Base-by-base conservation (phyloP, 2,329 filamentous ascomycete genomes). In the Pseudogymnoascus destructans region DNA sequence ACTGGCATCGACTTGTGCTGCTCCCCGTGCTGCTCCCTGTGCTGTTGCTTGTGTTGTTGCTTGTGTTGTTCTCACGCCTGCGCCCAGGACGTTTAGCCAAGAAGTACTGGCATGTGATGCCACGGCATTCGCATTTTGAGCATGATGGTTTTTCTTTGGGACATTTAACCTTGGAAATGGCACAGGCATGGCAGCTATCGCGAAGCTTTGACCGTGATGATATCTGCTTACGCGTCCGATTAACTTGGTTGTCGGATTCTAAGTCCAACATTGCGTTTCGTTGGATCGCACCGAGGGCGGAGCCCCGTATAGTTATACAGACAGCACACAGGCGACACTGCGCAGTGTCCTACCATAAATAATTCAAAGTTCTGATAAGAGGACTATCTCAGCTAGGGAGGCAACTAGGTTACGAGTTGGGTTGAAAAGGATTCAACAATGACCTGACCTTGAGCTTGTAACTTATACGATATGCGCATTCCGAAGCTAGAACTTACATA, bases 101-200 rank as follows among this genome's bases (percentile, higher is more conserved):
- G 55, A 69, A 60, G 60, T 71, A 73, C 36, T 69, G 61, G 60
- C 70, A 72, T 5, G 59, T 35, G 9, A 66, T 59, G 23, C 64
- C 65, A 49, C 67, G 62, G 36, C 65, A 67, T 32, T 61, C 60
- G 61, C 71, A 72, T 57, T 70, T 66, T 5, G 66, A 64, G 56
- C 71, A 73, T 35, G 64, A 64, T 32, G 70, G 70, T 55, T 69
- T 70, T 58, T 70, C 67, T 54, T 70, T 67, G 58, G 59, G 54
- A 60, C 69, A 70, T 62, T 66, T 68, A 46, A 73, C 63, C 63
- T 73, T 72, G 17, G 71, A 71, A 13, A 60, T 59, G 3, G 70
- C 69, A 62, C 70, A 72, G 36, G 65, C 64, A n/a, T 70, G 64
- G 60, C 71, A 73, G 59, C 70, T 72, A 46, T 71, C 68, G 27